phyloP scores from a whole-genome alignment of 768 basidiomycete species.

The Paxillus ammoniavirescens region DNA sequence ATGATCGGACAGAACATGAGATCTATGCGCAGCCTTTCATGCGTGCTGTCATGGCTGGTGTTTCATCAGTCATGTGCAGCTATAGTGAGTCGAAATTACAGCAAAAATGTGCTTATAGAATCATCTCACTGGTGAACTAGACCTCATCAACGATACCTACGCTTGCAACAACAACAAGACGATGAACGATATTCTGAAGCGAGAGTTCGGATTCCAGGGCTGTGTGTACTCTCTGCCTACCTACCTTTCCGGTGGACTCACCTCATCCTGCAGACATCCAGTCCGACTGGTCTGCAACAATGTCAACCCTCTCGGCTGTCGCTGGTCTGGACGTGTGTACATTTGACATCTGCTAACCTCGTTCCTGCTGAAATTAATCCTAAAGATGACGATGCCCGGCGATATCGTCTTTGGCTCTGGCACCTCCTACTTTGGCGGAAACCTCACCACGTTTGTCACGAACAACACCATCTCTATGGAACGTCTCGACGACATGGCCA shows the following conservation, averaged over 20 bases:
- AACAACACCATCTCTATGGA: slow-evolving; percentile 56
- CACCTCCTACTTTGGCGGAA: slow-evolving; percentile 55
- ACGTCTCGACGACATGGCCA: slow-evolving; percentile 70
- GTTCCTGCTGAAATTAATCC: not conserved
- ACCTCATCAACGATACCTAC: slow-evolving; percentile 57
- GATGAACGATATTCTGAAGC: slow-evolving; percentile 61
- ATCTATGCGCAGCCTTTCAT: slow-evolving; percentile 57
- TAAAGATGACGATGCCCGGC: slow-evolving; percentile 73
- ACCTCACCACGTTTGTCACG: slow-evolving; percentile 56
- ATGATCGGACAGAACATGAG: slow-evolving; percentile 50
- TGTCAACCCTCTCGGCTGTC: slow-evolving; percentile 46
- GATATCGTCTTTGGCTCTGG: slow-evolving; percentile 43
- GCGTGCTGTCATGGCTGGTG: slow-evolving; percentile 61
- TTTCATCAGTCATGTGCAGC: slow-evolving; percentile 66
- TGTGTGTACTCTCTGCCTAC: slow-evolving; percentile 33
- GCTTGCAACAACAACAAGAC: slow-evolving; percentile 64
- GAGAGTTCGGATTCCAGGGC: slow-evolving; percentile 66
- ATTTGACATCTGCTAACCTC: not conserved
- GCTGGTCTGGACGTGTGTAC: slow-evolving; percentile 57
- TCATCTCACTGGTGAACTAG: slow-evolving; percentile 27
- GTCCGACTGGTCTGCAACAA: slow-evolving; percentile 69
- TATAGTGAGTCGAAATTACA: slow-evolving; percentile 40
- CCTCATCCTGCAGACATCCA: slow-evolving; percentile 37
- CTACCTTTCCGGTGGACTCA: not conserved
- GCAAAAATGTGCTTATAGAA: not conserved